Base-by-base conservation (phyloP, 768 basidiomycete genomes). In the Suillus spraguei region DNA sequence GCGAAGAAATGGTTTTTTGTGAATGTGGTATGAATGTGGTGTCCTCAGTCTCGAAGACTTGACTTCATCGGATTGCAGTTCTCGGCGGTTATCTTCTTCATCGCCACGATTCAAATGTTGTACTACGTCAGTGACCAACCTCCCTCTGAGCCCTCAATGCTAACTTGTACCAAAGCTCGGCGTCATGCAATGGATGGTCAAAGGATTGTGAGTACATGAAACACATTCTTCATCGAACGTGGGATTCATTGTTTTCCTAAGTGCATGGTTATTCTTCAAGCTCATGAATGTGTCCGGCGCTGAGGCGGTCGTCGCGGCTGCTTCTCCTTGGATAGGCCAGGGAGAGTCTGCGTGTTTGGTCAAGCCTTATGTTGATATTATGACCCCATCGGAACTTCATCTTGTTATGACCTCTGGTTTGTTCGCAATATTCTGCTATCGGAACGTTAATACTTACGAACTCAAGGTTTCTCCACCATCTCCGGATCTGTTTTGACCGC, bases 261-360 rank as follows among this genome's bases (percentile, higher is more conserved):
- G 89, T 71, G 95, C 94, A 4, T 94, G 92, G 92, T 84, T 96
- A 79, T 96, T 97, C 84, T 94, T 92, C 81, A 95, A 94, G 76
- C 77, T 92, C 60, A 84, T 97, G 87, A 88, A 91, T 66, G 85
- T 97, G 39, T 95, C 95, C n/a, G 95, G 95, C 63, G 95, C 94
- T 4, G 95, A 97, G 72, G 94, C 95, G 41, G 90, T 97, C 63
- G 93, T 97, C 49, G 94, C 95, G 35, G 88, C 95, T 56, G 89
- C 94, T 17, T 95, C 94, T 0, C 95, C 95, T n/a, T 97, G 91
- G 85, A 87, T 97, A 67, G 95, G 95, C 24, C 91, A 92, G 77
- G 94, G 91, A 72, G 94, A 95, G 75, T 90, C 88, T 28, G 93
- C 92, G 53, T 94, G 93, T 76, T 79, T 95, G 66, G 92, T 95